These are phyloP conservation scores for Fusarium sp. DNA, from an alignment of 2,329 filamentous ascomycete genomes.

Conservation along the genomic window DNA sequence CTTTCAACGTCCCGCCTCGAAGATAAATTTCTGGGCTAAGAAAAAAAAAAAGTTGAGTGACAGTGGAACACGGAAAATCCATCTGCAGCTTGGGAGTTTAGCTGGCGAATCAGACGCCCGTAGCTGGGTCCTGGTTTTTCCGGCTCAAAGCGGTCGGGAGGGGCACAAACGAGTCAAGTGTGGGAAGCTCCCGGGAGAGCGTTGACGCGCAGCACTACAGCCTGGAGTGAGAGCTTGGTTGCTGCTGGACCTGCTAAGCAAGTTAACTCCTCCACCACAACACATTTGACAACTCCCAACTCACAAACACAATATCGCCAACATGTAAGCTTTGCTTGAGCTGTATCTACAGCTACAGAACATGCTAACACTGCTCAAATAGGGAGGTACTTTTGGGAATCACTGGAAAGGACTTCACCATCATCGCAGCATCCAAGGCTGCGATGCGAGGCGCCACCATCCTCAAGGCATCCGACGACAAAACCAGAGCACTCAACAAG, in stretches of 20 bases:
- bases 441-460: slow-evolving; percentile 97
- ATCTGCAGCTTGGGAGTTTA: neutral
- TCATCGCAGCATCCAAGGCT: slow-evolving; percentile 97
- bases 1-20: slow-evolving; percentile 46
- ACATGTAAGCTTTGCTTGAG: slow-evolving; percentile 39
- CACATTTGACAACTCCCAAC: slow-evolving; percentile 25
- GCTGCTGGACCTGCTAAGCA: slow-evolving; percentile 41
- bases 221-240: slow-evolving; percentile 48
- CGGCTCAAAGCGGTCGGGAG: slow-evolving; percentile 48
- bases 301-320: slow-evolving; percentile 35
- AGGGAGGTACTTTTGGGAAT: slow-evolving; percentile 99
- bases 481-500: slow-evolving; percentile 92
- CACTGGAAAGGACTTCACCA: slow-evolving; percentile 98
- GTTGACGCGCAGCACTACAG: slow-evolving; percentile 55
- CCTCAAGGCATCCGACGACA: slow-evolving; percentile 95
- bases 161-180: slow-evolving; percentile 46
- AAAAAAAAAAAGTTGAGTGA: slow-evolving; percentile 56
- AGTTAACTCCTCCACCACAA: slow-evolving; percentile 37
- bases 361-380: slow-evolving; percentile 25
- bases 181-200: slow-evolving; percentile 41
- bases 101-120: slow-evolving; percentile 41
- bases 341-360: slow-evolving; percentile 24
- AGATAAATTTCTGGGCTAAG: slow-evolving; percentile 45
- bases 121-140: slow-evolving; percentile 47
- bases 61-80: slow-evolving; percentile 44